These are phyloP conservation scores for Exophiala oligosperma DNA, from an alignment of 2,329 filamentous ascomycete genomes.

Conservation along the genomic window DNA sequence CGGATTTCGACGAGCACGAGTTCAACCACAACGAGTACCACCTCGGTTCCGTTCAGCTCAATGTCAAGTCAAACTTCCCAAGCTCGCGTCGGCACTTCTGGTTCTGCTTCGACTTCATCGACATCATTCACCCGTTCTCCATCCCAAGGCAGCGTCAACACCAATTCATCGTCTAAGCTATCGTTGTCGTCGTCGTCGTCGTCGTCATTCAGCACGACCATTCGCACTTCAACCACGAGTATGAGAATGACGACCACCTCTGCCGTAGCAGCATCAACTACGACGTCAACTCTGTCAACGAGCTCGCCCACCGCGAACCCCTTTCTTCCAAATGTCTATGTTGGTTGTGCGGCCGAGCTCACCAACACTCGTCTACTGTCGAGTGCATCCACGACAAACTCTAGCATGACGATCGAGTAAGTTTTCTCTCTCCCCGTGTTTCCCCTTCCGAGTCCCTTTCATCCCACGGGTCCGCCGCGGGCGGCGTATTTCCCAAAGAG, in stretches of 20 bases:
- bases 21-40: not conserved
- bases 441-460: no score
- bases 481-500: no score
- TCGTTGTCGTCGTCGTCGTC: not conserved
- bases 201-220: not conserved
- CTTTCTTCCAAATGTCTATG: slow-evolving; percentile 12
- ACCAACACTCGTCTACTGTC: slow-evolving; percentile 44
- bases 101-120: no score
- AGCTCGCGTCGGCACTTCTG: no score
- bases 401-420: slow-evolving; percentile 44
- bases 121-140: not conserved
- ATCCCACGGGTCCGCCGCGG: no score
- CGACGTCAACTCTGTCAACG: not conserved
- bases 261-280: not conserved
- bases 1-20: not conserved
- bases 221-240: not conserved
- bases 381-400: slow-evolving; percentile 40
- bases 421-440: no score
- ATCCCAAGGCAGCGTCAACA: not conserved
- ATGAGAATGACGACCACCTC: not conserved
- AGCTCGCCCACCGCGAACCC: slow-evolving; percentile 3
- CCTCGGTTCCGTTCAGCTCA: not conserved
- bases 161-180: not conserved
- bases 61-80: no score
- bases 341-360: slow-evolving; percentile 19